phyloP scores from a whole-genome alignment of 768 basidiomycete species.

The Trichaptum fuscoviolaceum region DNA sequence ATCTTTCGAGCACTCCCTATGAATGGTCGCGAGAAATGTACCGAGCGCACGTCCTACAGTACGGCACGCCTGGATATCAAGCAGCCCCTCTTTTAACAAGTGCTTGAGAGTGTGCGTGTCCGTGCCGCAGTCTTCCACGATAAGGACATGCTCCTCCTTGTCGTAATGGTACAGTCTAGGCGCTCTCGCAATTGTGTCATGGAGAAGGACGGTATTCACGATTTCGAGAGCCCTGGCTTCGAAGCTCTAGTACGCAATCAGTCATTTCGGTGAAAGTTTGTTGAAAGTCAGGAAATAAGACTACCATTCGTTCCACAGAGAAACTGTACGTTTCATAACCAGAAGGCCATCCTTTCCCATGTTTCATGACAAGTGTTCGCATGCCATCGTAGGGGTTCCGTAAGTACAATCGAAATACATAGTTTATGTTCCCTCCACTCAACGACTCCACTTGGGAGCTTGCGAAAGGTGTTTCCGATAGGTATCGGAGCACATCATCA shows the following conservation, averaged over 20 bases:
- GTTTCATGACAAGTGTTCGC: conserved; percentile 52
- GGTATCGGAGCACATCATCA: conserved; percentile 35
- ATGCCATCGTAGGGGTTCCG: conserved; percentile 33
- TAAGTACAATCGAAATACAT: conserved; percentile 48
- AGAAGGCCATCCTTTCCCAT: conserved; percentile 42
- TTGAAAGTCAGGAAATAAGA: background rate
- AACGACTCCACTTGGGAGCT: conserved; percentile 34
- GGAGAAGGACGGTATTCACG: conserved; percentile 32
- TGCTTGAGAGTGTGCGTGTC: conserved; percentile 34
- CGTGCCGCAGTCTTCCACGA: conserved; percentile 60
- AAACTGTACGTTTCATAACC: conserved; percentile 22
- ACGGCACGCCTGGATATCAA: conserved; percentile 25
- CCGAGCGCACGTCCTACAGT: conserved; percentile 52
- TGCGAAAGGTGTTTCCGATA: conserved; percentile 44
- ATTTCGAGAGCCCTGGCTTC: conserved; percentile 47
- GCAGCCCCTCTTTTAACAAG: conserved; percentile 27
- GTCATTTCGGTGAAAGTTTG: background rate
- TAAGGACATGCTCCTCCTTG: conserved; percentile 40
- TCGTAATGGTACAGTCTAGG: conserved; percentile 50
- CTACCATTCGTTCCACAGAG: conserved; percentile 49
- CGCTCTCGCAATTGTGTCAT: conserved; percentile 38
- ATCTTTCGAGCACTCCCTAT: conserved; percentile 36
- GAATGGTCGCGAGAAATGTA: conserved; percentile 47
- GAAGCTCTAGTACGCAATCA: conserved; percentile 19
- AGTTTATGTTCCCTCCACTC: conserved; percentile 52